These are phyloP conservation scores for Tympanopsis confertula DNA, from an alignment of 2,329 filamentous ascomycete genomes.

Conservation along the genomic window DNA sequence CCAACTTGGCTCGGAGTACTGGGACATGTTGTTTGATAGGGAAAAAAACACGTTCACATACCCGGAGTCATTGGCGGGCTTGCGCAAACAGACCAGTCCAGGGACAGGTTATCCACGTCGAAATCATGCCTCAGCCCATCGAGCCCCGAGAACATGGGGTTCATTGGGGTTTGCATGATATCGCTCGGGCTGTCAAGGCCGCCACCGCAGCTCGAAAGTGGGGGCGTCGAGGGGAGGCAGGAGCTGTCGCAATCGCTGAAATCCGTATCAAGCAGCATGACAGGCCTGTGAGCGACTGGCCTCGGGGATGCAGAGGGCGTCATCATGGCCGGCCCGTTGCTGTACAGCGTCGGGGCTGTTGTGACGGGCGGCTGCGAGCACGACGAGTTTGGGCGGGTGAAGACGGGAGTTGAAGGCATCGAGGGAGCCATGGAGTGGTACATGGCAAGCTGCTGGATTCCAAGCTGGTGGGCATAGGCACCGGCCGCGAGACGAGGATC, in stretches of 20 bases:
- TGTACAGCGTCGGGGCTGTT: constrained; percentile 36
- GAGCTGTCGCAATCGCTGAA: constrained; percentile 49
- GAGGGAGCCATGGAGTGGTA: constrained; percentile 39
- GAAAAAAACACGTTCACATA: constrained; percentile 51
- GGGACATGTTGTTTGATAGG: too few relatives aligned
- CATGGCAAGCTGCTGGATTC: constrained; percentile 32
- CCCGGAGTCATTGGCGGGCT: constrained; percentile 85
- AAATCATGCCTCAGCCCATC: constrained; percentile 50
- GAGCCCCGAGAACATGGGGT: constrained; percentile 64
- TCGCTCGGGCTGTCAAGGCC: constrained; percentile 77
- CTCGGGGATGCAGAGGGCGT: constrained; percentile 70
- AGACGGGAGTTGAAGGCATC: constrained; percentile 51
- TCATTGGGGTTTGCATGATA: constrained; percentile 70
- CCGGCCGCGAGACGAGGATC: constrained; percentile 25
- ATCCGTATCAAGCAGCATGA: constrained; percentile 69
- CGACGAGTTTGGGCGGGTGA: constrained; percentile 54
- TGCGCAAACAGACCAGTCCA: constrained; percentile 66
- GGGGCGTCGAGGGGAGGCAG: constrained; percentile 76
- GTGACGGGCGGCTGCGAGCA: constrained; percentile 46
- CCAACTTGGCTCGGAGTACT: too few relatives aligned
- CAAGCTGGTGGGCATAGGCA: too few relatives aligned
- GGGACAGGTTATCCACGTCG: constrained; percentile 61
- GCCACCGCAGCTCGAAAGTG: constrained; percentile 75
- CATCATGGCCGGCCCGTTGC: constrained; percentile 48
- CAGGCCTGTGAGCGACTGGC: constrained; percentile 63